phyloP scores from a whole-genome alignment of 768 basidiomycete species.

The Phanerochaete carnosa region DNA sequence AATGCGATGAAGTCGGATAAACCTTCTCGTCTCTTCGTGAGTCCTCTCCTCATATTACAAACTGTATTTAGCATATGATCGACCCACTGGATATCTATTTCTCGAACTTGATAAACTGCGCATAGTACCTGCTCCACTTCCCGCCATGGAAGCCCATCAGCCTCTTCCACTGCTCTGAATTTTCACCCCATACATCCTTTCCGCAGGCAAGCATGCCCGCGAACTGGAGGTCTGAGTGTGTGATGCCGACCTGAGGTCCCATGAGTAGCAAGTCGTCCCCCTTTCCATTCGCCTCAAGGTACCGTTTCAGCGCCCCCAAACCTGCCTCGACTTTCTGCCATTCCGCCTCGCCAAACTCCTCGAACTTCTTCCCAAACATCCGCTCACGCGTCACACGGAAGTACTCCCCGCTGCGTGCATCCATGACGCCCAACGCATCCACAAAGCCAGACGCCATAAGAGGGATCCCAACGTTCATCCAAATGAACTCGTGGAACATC shows the following conservation, averaged over 20 bases:
- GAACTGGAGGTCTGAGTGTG: slow-evolving; percentile 41
- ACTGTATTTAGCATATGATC: no score
- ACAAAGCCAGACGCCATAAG: neutral
- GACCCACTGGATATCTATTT: no score
- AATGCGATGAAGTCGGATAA: no score
- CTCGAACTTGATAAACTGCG: no score
- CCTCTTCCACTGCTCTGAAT: no score
- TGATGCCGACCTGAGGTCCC: slow-evolving; percentile 27
- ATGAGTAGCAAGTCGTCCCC: slow-evolving; percentile 22
- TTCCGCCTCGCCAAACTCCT: slow-evolving; percentile 31
- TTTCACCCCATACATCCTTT: no score
- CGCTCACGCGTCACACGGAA: slow-evolving; percentile 36
- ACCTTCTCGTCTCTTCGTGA: no score
- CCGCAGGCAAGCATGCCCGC: no score
- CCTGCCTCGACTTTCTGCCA: slow-evolving; percentile 36
- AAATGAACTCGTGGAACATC: slow-evolving; percentile 33
- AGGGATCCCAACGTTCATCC: slow-evolving; percentile 5
- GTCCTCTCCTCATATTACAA: no score
- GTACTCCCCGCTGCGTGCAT: slow-evolving; percentile 32
- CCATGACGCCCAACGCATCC: slow-evolving; percentile 18
- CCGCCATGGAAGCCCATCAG: no score
- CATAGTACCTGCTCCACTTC: no score
- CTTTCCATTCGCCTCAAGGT: slow-evolving; percentile 11
- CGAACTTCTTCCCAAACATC: slow-evolving; percentile 32
- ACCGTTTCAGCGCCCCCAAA: slow-evolving; percentile 24